Evolutionary conservation across 1,284 basidiomycete genomes (phyloP).

Genomic region (Pyrrhoderma noxium): DNA sequence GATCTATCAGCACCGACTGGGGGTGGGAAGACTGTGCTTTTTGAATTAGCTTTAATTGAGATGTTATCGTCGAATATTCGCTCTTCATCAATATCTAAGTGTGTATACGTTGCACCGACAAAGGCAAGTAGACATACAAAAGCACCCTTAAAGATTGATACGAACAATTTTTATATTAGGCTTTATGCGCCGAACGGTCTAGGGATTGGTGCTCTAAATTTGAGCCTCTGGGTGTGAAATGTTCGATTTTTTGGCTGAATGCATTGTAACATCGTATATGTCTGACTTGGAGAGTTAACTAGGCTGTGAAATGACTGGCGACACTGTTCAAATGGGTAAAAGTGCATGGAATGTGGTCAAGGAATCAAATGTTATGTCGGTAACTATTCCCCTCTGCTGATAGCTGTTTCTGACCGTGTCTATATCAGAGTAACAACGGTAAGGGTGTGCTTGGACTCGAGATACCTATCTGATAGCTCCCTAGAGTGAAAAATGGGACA

Average conservation of each 20-base stretch:
- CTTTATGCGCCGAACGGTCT: constrained; percentile 79
- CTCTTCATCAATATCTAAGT: constrained; percentile 42
- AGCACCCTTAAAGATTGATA: not conserved
- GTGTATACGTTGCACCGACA: constrained; percentile 92
- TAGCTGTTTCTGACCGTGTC: not conserved
- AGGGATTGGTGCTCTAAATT: constrained; percentile 85
- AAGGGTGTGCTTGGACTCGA: no score
- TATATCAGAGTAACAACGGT: constrained; percentile 67
- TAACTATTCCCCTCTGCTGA: not conserved
- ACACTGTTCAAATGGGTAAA: constrained; percentile 60
- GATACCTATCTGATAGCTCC: no score
- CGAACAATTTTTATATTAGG: constrained; percentile 40
- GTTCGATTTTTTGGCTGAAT: constrained; percentile 25
- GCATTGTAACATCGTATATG: no score
- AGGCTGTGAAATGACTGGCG: constrained; percentile 91
- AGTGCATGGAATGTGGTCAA: constrained; percentile 66
- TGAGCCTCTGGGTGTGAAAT: constrained; percentile 63
- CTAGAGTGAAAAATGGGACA: constrained; percentile 93
- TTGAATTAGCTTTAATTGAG: constrained; percentile 84
- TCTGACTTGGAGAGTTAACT: no score
- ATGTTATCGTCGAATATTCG: constrained; percentile 49
- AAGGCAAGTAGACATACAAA: constrained; percentile 46
- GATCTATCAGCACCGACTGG: constrained; percentile 71
- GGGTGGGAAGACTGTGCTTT: constrained; percentile 89
- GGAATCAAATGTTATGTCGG: constrained; percentile 70